A percentile compares a stretch with the other conserved stretches of the same genome.
Conservation (phyloP, 768 basidiomycete genomes). For the Naganishia friedmannii region DNA sequence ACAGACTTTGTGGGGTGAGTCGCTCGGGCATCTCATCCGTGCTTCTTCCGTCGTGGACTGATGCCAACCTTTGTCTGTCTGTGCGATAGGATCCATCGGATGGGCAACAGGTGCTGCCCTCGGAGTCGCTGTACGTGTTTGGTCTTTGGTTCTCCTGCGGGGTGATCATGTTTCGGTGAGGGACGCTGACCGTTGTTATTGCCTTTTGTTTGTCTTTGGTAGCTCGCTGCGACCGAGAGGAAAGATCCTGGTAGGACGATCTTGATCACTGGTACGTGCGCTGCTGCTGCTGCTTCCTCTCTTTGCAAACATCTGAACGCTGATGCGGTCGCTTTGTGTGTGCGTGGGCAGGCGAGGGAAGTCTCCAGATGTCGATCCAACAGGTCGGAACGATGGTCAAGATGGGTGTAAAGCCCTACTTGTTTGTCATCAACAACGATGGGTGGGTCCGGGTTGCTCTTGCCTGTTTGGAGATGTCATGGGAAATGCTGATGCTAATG, state of each 20-base stretch:
- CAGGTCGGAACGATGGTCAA: conserved; percentile 73
- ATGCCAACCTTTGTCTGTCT: neutral
- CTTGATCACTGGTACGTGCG: conserved; percentile 80
- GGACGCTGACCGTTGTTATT: too few relatives aligned
- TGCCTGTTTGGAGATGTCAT: too few relatives aligned
- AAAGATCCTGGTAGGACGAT: conserved; percentile 64
- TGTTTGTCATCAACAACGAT: conserved; percentile 62
- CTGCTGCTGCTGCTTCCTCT: neutral
- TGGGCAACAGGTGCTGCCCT: conserved; percentile 72
- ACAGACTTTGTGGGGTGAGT: conserved; percentile 71
- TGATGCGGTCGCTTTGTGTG: neutral
- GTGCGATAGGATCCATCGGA: conserved; percentile 62
- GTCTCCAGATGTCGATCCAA: conserved; percentile 65
- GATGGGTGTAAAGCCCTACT: conserved; percentile 69
- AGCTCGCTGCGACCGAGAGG: conserved; percentile 64
- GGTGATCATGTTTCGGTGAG: too few relatives aligned
- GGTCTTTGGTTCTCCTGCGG: too few relatives aligned
- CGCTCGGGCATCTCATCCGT: too few relatives aligned
- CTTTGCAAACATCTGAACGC: too few relatives aligned
- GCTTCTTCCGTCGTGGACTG: too few relatives aligned
- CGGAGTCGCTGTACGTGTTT: conserved; percentile 63
- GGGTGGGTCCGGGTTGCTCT: conserved; percentile 32
- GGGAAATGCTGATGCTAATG: too few relatives aligned
- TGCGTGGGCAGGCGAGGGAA: conserved; percentile 27
- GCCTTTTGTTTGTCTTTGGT: too few relatives aligned